A percentile compares a stretch with the other conserved stretches of the same genome.
phyloP scores from a whole-genome alignment of 495 filamentous ascomycete genomes.

The Platismatia glauca region DNA sequence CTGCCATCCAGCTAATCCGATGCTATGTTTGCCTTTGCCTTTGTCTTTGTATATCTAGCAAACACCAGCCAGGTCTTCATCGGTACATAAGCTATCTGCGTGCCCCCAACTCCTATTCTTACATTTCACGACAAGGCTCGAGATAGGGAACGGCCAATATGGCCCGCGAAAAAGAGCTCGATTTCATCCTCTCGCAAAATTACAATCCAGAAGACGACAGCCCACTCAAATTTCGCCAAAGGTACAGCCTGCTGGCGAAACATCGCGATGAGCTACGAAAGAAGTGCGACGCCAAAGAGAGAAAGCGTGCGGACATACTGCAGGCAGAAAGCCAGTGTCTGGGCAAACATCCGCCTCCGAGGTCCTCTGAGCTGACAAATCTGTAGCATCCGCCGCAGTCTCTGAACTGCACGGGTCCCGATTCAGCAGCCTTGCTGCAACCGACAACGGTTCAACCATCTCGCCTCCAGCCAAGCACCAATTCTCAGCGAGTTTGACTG shows the following conservation, averaged over 20 bases:
- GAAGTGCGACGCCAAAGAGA: not conserved
- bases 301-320: not conserved
- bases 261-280: not conserved
- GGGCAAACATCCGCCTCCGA: not conserved
- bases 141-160: not conserved
- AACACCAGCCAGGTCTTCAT: not conserved
- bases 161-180: not conserved
- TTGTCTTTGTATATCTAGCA: not conserved
- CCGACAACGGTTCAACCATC: not conserved
- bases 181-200: not conserved
- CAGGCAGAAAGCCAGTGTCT: not conserved
- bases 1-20: not conserved
- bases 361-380: not conserved
- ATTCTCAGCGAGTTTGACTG: not conserved
- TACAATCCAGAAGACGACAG: not conserved
- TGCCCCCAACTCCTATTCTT: too few relatives aligned
- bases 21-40: not conserved
- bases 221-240: not conserved
- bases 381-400: not conserved
- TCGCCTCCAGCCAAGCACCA: not conserved
- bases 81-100: not conserved
- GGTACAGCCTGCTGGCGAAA: not conserved
- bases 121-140: not conserved
- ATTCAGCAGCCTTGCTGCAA: not conserved
- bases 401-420: not conserved